Conservation (phyloP, 805 yeast genomes). For the Zygosaccharomyces lentus region DNA sequence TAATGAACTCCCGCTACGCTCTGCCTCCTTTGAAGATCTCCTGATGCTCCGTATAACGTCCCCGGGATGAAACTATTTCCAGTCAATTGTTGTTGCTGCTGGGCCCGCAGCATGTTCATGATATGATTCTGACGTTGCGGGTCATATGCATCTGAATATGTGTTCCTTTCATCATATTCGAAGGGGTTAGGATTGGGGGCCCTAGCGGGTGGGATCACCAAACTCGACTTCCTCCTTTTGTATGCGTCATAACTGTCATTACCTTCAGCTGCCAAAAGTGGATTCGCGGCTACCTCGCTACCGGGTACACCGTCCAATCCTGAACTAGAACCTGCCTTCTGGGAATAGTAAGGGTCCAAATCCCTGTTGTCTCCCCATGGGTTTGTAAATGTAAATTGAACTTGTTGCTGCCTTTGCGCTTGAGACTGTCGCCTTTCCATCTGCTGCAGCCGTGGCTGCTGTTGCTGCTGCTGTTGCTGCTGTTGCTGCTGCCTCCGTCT, state of each 20-base stretch:
- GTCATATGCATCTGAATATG: conserved; percentile 12
- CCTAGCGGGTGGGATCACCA: conserved; percentile 42
- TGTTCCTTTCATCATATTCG: conserved; percentile 29
- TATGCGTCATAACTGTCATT: conserved; percentile 12
- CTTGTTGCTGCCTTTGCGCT: conserved; percentile 7
- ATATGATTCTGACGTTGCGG: conserved; percentile 11
- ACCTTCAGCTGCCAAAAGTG: conserved; percentile 5
- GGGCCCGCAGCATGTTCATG: conserved; percentile 9
- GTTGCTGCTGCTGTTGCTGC: conserved; percentile 6
- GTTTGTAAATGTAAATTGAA: conserved; percentile 20
- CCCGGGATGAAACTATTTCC: conserved; percentile 23
- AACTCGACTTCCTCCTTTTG: conserved; percentile 34
- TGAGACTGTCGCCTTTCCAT: conserved; percentile 7
- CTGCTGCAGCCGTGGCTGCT: conserved; percentile 9
- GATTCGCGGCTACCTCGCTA: conserved; percentile 5
- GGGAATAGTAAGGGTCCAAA: conserved; percentile 3
- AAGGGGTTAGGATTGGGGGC: conserved; percentile 42
- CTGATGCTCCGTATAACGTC: conserved; percentile 8
- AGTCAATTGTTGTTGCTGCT: conserved; percentile 14
- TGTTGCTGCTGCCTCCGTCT: conserved; percentile 7
- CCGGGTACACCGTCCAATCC: conserved; percentile 2
- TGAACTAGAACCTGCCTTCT: neutral
- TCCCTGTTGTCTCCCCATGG: conserved; percentile 23
- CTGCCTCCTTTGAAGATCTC: conserved; percentile 16
- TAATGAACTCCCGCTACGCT: conserved; percentile 16